Conservation (phyloP, 768 basidiomycete genomes). For the Infundibulicybe gibba region DNA sequence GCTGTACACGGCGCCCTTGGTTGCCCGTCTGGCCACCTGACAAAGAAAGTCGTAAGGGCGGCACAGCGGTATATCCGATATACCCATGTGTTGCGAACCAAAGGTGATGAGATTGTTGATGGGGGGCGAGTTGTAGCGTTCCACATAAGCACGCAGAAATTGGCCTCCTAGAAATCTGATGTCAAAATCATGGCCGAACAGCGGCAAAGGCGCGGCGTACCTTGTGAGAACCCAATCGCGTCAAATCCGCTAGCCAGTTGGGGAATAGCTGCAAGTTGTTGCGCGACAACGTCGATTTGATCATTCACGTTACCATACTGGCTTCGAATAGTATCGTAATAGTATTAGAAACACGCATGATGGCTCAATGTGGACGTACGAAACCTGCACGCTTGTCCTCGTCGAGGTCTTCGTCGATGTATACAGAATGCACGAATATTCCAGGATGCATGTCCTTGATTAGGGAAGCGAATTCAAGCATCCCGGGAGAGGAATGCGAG, state of each 20-base stretch:
- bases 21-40: constrained; percentile 58
- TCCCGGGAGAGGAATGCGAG: constrained; percentile 68
- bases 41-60: constrained; percentile 64
- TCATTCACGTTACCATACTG: constrained; percentile 79
- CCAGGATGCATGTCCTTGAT: constrained; percentile 67
- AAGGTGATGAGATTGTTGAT: constrained; percentile 83
- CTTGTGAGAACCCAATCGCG: constrained; percentile 88
- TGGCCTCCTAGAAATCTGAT: constrained; percentile 55
- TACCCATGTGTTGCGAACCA: constrained; percentile 85
- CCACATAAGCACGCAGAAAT: constrained; percentile 82
- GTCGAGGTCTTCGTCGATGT: constrained; percentile 57
- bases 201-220: constrained; percentile 18
- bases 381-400: constrained; percentile 69
- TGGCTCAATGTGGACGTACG: constrained; percentile 39
- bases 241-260: constrained; percentile 75
- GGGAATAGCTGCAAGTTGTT: constrained; percentile 59
- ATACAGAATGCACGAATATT: constrained; percentile 75
- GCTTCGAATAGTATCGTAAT: not conserved
- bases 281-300: constrained; percentile 62
- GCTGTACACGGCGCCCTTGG: constrained; percentile 62
- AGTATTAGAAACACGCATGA: not conserved
- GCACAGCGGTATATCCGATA: constrained; percentile 73
- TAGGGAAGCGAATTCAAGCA: constrained; percentile 56
- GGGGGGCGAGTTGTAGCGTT: constrained; percentile 69
- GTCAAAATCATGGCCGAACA: not conserved